Percentiles rank a stretch among this genome's conserved stretches.
These are phyloP conservation scores for Fusarium marasasianum DNA, from an alignment of 2,329 filamentous ascomycete genomes.

Conservation along the genomic window DNA sequence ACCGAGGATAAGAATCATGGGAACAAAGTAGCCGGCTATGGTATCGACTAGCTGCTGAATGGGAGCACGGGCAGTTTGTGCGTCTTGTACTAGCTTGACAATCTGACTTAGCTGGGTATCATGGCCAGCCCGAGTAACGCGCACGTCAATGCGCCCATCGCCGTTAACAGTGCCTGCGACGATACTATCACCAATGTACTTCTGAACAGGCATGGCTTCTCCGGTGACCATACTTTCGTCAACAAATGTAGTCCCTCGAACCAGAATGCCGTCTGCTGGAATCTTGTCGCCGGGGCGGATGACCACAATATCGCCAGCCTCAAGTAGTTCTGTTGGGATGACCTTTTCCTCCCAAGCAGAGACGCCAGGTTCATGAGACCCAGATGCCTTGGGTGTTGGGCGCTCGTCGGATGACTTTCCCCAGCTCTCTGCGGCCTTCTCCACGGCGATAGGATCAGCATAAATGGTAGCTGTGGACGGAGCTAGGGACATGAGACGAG, in stretches of 20 bases:
- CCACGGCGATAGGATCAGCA: slow-evolving; percentile 91
- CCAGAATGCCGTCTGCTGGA: slow-evolving; percentile 88
- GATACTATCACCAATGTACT: slow-evolving; percentile 79
- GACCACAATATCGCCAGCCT: slow-evolving; percentile 92
- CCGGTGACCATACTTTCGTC: slow-evolving; percentile 99
- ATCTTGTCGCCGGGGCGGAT: slow-evolving; percentile 96
- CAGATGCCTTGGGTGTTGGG: slow-evolving; percentile 5
- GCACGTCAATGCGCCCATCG: slow-evolving; percentile 88
- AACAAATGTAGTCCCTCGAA: slow-evolving; percentile 89
- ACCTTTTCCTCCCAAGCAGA: slow-evolving; percentile 78
- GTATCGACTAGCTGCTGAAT: slow-evolving; percentile 93
- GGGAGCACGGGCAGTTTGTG: slow-evolving; percentile 91
- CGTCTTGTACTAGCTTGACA: slow-evolving; percentile 95
- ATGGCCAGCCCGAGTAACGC: slow-evolving; percentile 88
- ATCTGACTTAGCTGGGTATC: slow-evolving; percentile 98
- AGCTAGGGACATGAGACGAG: slow-evolving; percentile 91
- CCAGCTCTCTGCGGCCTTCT: slow-evolving; percentile 89
- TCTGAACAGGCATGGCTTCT: slow-evolving; percentile 94
- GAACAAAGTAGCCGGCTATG: slow-evolving; percentile 93
- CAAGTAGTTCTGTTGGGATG: slow-evolving; percentile 91
- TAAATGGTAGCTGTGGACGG: slow-evolving; percentile 98
- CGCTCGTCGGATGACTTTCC: slow-evolving; percentile 35
- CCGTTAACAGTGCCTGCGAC: slow-evolving; percentile 97
- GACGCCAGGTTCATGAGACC: slow-evolving; percentile 50
- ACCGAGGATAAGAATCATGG: slow-evolving; percentile 85